Conservation (phyloP, 768 basidiomycete species). For the Termitomyces bulborhizus region DNA sequence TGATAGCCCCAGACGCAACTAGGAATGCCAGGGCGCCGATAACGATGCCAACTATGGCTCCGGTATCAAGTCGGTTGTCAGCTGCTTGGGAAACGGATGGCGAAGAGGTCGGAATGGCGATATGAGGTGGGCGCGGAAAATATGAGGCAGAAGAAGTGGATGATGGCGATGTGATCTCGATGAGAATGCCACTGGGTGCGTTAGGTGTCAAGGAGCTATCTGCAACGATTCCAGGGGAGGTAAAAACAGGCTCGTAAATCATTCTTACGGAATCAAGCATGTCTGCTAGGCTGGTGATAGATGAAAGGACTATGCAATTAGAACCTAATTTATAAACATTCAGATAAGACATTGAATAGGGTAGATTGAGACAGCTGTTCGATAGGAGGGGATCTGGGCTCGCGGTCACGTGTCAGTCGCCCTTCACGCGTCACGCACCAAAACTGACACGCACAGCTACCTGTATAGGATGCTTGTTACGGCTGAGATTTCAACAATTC, state of each 20-base stretch:
- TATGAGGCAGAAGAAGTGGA: background rate
- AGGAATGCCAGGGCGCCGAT: conserved; percentile 12
- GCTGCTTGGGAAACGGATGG: background rate
- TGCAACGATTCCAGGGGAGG: background rate
- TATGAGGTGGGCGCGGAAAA: conserved; percentile 7
- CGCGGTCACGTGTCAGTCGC: background rate
- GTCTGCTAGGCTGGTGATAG: background rate
- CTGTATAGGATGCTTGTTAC: no score
- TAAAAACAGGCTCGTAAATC: background rate
- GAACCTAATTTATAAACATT: background rate
- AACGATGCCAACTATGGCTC: conserved; percentile 15
- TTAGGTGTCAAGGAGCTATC: conserved; percentile 1
- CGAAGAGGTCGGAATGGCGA: conserved; percentile 4
- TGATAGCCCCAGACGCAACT: conserved; percentile 5
- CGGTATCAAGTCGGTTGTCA: background rate
- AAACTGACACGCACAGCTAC: no score
- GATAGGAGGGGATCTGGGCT: no score
- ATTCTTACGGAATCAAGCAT: background rate
- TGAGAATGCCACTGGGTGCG: background rate
- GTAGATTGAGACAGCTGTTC: background rate
- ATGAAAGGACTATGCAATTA: background rate
- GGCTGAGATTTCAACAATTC: no score
- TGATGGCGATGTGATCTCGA: background rate
- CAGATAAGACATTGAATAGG: conserved; percentile 6
- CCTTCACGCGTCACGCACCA: no score